Base-by-base conservation (phyloP, 495 filamentous ascomycete genomes). In the Tuber borchii region DNA sequence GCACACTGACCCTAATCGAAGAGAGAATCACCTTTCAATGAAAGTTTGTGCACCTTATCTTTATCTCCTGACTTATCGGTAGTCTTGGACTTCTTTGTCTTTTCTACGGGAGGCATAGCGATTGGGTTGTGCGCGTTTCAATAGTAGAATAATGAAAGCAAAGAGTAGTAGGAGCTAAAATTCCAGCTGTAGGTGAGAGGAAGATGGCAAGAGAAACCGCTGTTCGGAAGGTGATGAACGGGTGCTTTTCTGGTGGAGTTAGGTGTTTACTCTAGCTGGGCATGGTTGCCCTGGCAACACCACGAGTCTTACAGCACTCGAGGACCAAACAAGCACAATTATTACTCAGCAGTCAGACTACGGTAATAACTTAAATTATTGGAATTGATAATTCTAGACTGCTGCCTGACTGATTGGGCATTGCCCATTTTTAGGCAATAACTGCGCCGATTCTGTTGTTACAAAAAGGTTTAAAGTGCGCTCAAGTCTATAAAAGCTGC, bases 41-140 rank as follows among this genome's bases (percentile, higher is more conserved):
- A 93, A 74, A 99, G 89, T 86, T 95, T 97, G 87, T 97, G 95
- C 51, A 93, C 89, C 85, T 96, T 97, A 70, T 93, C 93, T 81
- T 95, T 96, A 78, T 96, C 93, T 81, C 93, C 93, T 74, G 43
- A 42, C 61, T 76, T 80, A 56, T 73, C 68, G n/a, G 65, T 65
- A 6, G 72, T 10, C 69, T 80, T 80, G 20, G 77, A 75, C 10
- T 70, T 19, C 39, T 75, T 79, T 69, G 78, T 31, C 71, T 75
- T 79, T 37, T 79, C 78, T 37, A 76, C 56, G n/a, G 56, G 56
- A 65, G 56, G 56, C 56, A 79, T 40, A 76, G 44, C 76, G 78
- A 73, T 70, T 56, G 39, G 16, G 22, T 70, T 7, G 19, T n/a
- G 8, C 45, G 61, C 20, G 8, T 7, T 44, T 31, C 20, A 39